Conservation (phyloP, 2,329 filamentous ascomycete genomes). For the Sporothrix pseudoabietina region DNA sequence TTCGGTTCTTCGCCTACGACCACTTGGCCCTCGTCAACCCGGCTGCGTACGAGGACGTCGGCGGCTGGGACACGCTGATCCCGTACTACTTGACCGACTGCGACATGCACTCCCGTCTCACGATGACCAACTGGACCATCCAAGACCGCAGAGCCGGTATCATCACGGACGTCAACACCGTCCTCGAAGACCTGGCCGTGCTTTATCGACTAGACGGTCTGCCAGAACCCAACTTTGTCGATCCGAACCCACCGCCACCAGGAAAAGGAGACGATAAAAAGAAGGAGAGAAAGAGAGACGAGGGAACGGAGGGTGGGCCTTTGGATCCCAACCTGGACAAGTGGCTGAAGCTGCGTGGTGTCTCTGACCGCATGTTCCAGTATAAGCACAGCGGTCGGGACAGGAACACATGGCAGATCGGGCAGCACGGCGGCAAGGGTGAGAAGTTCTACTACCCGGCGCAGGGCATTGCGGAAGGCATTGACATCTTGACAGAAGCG, state of each 20-base stretch:
- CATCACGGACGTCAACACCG: conserved; percentile 40
- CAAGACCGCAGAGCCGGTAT: conserved; percentile 46
- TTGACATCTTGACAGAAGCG: conserved; percentile 51
- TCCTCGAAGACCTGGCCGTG: conserved; percentile 1
- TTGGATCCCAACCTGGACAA: background rate
- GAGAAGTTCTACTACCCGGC: conserved; percentile 57
- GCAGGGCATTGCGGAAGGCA: conserved; percentile 48
- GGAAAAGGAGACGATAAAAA: background rate
- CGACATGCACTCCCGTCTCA: conserved; percentile 52
- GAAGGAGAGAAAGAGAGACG: background rate
- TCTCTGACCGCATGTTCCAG: conserved; percentile 46
- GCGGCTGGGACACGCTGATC: conserved; percentile 61
- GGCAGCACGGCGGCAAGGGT: conserved; percentile 54
- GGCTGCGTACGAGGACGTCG: conserved; percentile 52
- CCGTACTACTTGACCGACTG: conserved; percentile 62
- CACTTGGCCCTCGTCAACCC: conserved; percentile 60
- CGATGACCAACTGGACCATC: conserved; percentile 50
- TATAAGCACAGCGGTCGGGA: conserved; percentile 47
- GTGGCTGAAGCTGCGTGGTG: conserved; percentile 42
- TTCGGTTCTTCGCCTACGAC: conserved; percentile 61
- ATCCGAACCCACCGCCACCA: conserved; percentile 6
- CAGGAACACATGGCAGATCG: conserved; percentile 57
- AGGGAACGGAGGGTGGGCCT: background rate
- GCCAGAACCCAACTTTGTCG: background rate
- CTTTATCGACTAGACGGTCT: background rate